Evolutionary conservation across 116 monocot genomes (phyloP).

Genomic region (Iris pallida): DNA sequence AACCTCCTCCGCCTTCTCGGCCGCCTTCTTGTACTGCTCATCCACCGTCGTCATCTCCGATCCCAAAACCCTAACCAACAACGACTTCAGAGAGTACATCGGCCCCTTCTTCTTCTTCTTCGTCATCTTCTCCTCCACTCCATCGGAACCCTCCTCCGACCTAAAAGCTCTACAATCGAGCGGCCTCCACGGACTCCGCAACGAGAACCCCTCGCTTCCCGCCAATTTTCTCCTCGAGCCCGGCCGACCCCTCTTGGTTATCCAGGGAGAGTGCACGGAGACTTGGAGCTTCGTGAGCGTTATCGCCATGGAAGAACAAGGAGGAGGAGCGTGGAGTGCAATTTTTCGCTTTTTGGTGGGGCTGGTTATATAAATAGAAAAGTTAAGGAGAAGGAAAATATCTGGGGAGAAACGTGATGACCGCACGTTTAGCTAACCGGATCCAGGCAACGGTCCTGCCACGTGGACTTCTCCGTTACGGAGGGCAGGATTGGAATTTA

Average conservation of each 20-base stretch:
- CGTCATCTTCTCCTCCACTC: conserved; percentile 7
- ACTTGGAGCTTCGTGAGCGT: conserved; percentile 23
- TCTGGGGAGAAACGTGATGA: conserved; percentile 40
- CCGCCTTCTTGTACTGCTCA: conserved; percentile 57
- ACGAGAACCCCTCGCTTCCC: conserved; percentile 5
- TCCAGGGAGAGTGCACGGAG: conserved; percentile 14
- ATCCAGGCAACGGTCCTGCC: not conserved
- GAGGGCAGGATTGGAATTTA: too few relatives aligned
- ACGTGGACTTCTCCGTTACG: too few relatives aligned
- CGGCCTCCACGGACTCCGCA: conserved; percentile 1
- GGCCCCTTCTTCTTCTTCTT: conserved; percentile 54
- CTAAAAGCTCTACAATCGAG: conserved; percentile 29
- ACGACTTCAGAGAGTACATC: conserved; percentile 59
- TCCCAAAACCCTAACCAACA: conserved; percentile 50
- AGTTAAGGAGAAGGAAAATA: conserved; percentile 14
- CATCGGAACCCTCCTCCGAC: conserved; percentile 31
- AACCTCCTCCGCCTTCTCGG: conserved; percentile 78
- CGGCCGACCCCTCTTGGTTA: conserved; percentile 15
- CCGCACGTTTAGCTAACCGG: conserved; percentile 75
- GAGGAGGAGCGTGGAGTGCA: not conserved
- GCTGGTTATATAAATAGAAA: not conserved
- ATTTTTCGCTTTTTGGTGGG: not conserved
- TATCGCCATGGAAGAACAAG: conserved; percentile 4
- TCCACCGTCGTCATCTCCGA: conserved; percentile 13
- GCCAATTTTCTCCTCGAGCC: conserved; percentile 8